A percentile compares a stretch with the other conserved stretches of the same genome.
These are phyloP conservation scores for Diddensiella santjacobensis DNA, from an alignment of 805 yeast species.

Conservation along the genomic window DNA sequence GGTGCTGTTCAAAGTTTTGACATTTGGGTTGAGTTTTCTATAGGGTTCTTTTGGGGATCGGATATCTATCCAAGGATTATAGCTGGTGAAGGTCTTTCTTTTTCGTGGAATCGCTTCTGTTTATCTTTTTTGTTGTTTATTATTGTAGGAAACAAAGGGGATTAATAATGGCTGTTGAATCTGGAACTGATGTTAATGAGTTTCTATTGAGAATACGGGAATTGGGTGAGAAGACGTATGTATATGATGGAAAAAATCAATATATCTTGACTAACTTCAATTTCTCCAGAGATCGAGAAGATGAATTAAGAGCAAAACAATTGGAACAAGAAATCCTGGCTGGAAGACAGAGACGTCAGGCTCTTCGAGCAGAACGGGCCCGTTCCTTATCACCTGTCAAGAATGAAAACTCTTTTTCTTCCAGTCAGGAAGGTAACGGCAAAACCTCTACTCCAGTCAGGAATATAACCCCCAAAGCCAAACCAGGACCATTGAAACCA, in stretches of 20 bases:
- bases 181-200: constrained; percentile 26
- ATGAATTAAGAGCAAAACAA: constrained; percentile 29
- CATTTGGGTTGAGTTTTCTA: too few species aligned
- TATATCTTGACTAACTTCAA: too few species aligned
- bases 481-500: not conserved
- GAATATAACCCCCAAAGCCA: not conserved
- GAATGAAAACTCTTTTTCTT: not conserved
- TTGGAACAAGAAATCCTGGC: constrained; percentile 30
- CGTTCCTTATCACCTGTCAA: constrained; percentile 23
- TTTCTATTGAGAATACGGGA: constrained; percentile 29
- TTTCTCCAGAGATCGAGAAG: constrained; percentile 26
- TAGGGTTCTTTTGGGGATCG: too few species aligned
- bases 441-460: too few species aligned
- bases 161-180: constrained; percentile 1
- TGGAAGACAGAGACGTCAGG: constrained; percentile 28
- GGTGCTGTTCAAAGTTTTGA: too few species aligned
- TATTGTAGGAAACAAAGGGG: not conserved
- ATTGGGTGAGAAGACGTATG: constrained; percentile 31
- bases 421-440: too few species aligned
- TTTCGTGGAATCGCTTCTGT: too few species aligned
- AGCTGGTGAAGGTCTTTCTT: too few species aligned
- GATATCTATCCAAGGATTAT: too few species aligned
- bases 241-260: not conserved
- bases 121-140: too few species aligned
- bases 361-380: constrained; percentile 24